phyloP scores from a whole-genome alignment of 176 grass and related monocot species.

The Oryza meyeriana region DNA sequence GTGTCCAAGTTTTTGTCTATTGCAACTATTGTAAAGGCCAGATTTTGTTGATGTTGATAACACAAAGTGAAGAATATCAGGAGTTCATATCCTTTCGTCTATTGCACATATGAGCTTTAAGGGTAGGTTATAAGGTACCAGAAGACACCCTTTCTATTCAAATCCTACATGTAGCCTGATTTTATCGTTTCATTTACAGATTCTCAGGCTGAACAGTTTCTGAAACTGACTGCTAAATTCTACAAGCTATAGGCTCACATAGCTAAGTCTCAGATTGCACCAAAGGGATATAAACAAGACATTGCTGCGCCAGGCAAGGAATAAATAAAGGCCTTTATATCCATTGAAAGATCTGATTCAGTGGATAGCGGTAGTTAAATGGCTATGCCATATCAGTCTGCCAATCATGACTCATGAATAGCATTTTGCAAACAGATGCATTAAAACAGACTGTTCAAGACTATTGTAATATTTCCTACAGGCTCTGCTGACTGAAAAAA shows the following conservation, averaged over 20 bases:
- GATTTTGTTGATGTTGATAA: constrained; percentile 53
- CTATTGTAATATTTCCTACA: constrained; percentile 3
- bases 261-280: constrained; percentile 72
- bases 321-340: too few relatives aligned
- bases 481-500: background rate
- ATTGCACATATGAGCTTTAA: constrained; percentile 76
- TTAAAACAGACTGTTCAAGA: background rate
- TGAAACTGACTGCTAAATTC: constrained; percentile 70
- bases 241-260: constrained; percentile 78
- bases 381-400: background rate
- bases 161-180: constrained; percentile 12
- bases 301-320: too few relatives aligned
- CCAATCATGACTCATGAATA: background rate
- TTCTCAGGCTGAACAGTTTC: constrained; percentile 72
- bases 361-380: background rate
- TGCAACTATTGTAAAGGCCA: background rate
- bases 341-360: background rate
- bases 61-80: constrained; percentile 21
- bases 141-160: background rate
- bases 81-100: constrained; percentile 60
- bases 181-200: constrained; percentile 50
- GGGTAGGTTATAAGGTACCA: constrained; percentile 35
- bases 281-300: constrained; percentile 58
- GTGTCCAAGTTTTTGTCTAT: constrained; percentile 59
- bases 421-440: background rate